A percentile compares a stretch with the other conserved stretches of the same genome.
These are phyloP conservation scores for Fusarium kyushuense DNA, from an alignment of 2,329 filamentous ascomycete genomes.

Conservation along the genomic window DNA sequence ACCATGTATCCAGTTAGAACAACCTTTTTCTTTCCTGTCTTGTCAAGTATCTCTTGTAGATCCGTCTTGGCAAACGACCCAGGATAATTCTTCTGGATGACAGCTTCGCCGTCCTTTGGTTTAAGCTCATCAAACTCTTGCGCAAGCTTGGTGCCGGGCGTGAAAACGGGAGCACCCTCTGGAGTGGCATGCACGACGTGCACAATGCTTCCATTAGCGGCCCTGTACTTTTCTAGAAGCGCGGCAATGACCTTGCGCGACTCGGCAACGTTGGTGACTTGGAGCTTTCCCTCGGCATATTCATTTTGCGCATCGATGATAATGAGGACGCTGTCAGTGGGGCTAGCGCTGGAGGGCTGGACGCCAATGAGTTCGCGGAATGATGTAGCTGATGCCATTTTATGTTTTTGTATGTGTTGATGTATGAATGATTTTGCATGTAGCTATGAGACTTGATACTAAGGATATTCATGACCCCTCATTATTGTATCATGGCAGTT, in stretches of 20 bases:
- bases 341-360: constrained; percentile 65
- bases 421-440: too few species aligned
- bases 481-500: not conserved
- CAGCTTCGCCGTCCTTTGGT: constrained; percentile 65
- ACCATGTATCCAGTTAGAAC: constrained; percentile 72
- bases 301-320: constrained; percentile 81
- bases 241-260: constrained; percentile 68
- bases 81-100: constrained; percentile 69
- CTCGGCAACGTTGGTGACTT: constrained; percentile 63
- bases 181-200: constrained; percentile 72
- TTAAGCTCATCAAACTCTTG: constrained; percentile 71
- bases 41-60: constrained; percentile 64
- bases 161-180: constrained; percentile 74
- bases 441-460: too few species aligned
- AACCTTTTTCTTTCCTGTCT: constrained; percentile 66
- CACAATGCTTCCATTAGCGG: constrained; percentile 62
- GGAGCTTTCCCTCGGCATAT: constrained; percentile 69
- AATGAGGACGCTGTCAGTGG: constrained; percentile 69
- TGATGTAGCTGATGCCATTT: constrained; percentile 20
- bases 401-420: not conserved
- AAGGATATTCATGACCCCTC: constrained; percentile 9
- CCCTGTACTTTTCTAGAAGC: constrained; percentile 71
- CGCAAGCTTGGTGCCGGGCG: constrained; percentile 69
- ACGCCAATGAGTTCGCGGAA: constrained; percentile 58
- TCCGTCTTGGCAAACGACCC: constrained; percentile 71